Evolutionary conservation across 1,284 basidiomycete genomes (phyloP), one percentile per base, ranked within the genome.

Genomic region (Butyriboletus appendiculatus): DNA sequence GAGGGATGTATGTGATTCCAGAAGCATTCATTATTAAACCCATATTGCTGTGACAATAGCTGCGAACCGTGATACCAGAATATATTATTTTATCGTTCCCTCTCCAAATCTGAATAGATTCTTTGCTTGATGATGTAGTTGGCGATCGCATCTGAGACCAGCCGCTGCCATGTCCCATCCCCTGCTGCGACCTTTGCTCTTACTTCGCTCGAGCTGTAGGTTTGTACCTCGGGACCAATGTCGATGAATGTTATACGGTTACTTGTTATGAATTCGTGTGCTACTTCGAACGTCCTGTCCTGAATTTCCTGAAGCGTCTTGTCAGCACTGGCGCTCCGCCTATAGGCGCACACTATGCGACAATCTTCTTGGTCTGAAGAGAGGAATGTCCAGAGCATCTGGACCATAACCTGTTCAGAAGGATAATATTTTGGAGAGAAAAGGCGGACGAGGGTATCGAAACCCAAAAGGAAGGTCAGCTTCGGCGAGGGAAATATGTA

Each of bases 371-470:
- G 82, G 24, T 73, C 67, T 1, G 74, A 66, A 3, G 81, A 77
- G 45, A 96, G 81, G 72, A 94, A 90, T 14, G 67, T 71, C n/a
- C 65, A 68, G 22, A 95, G 75, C 9, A 82, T 76, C 5, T 60
- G 57, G 42, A 74, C 62, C 84, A 95, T 92, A 6, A 61, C 68
- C 3, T 69, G 66, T 22, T 76, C 73, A 44, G 80, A 78, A 3
- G 72, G 70, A 64, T 98, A 98, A 71, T 94, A 98, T 37, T 83
- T 82, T 1, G 86, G 81, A 15, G 88, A 82, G 53, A 97, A 87
- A 47, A 98, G 81, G 9, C 96, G 86, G 53, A 87, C 82, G 30
- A 98, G 79, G 1, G 96, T 99, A 67, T 99, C 96, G 50, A 86
- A 84, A 10, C 96, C 96, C 51, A 96, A 75, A 24, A 93, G 72